Percentiles rank a stretch among this genome's conserved stretches.
Evolutionary conservation across 2,329 filamentous ascomycete genomes (phyloP).

Genomic region (Macrophomina tecta): DNA sequence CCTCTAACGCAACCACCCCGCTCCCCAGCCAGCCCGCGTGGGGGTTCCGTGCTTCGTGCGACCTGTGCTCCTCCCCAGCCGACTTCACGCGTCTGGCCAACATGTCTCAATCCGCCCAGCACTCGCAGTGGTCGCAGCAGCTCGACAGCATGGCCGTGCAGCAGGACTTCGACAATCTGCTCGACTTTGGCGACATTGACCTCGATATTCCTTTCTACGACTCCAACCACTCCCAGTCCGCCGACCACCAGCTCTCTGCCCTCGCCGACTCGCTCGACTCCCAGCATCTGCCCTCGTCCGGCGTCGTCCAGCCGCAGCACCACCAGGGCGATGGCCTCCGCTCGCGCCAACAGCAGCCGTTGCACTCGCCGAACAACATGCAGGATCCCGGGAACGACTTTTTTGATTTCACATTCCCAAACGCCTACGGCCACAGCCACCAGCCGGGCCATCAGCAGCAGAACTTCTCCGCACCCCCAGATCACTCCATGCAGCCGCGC

Average conservation of each 20-base stretch:
- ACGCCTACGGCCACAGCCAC: conserved; percentile 3
- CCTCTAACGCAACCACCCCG: conserved; percentile 13
- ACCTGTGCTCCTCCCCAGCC: conserved; percentile 23
- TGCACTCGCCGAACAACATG: conserved; percentile 33
- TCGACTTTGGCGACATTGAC: conserved; percentile 47
- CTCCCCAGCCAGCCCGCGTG: conserved; percentile 18
- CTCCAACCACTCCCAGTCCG: conserved; percentile 32
- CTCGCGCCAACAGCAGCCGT: conserved; percentile 26
- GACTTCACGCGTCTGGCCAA: conserved; percentile 5
- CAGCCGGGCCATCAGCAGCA: conserved; percentile 22
- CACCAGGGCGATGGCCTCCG: conserved; percentile 37
- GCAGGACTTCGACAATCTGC: conserved; percentile 50
- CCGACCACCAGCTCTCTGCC: conserved; percentile 39
- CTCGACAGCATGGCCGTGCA: conserved; percentile 51
- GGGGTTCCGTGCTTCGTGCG: conserved; percentile 26
- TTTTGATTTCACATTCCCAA: conserved; percentile 38
- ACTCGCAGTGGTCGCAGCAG: conserved; percentile 50
- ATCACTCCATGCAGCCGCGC: conserved; percentile 34
- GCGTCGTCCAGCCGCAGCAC: conserved; percentile 41
- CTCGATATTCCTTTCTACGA: conserved; percentile 41
- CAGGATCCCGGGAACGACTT: conserved; percentile 36
- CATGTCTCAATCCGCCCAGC: conserved; percentile 31
- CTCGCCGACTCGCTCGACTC: conserved; percentile 38
- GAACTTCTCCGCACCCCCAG: conserved; percentile 25
- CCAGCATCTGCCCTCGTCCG: conserved; percentile 26